Evolutionary conservation across 768 basidiomycete species (phyloP).

Genomic region (Lentinula lateritia): DNA sequence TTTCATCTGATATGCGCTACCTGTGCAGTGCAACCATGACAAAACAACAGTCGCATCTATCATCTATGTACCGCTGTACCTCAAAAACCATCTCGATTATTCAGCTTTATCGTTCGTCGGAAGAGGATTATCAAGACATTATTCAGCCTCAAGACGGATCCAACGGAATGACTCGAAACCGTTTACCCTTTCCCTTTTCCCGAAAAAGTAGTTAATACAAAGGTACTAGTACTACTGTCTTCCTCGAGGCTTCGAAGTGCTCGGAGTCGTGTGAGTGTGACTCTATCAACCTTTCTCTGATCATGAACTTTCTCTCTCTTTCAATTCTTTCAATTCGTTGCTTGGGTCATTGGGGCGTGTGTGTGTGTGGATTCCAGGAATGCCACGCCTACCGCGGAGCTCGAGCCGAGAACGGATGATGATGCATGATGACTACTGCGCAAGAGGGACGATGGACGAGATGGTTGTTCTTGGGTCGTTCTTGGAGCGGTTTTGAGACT

Average conservation of each 20-base stretch:
- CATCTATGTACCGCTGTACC: slow-evolving; percentile 42
- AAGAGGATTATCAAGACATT: no score
- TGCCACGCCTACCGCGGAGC: slow-evolving; percentile 91
- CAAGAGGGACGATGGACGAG: slow-evolving; percentile 83
- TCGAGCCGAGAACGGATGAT: slow-evolving; percentile 90
- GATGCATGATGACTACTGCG: slow-evolving; percentile 76
- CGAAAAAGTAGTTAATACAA: slow-evolving; percentile 61
- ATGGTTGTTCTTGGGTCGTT: slow-evolving; percentile 8
- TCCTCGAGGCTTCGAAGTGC: no score
- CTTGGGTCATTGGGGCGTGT: not conserved
- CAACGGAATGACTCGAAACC: no score
- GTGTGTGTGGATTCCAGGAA: slow-evolving; percentile 65
- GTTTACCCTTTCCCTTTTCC: slow-evolving; percentile 56
- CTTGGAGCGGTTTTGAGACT: no score
- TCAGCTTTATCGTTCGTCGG: no score
- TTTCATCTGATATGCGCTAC: not conserved
- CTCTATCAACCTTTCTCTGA: no score
- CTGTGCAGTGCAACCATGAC: slow-evolving; percentile 33
- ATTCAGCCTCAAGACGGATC: no score
- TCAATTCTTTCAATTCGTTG: not conserved
- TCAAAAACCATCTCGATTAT: slow-evolving; percentile 80
- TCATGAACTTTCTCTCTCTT: no score
- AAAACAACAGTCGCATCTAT: no score
- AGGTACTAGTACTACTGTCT: no score
- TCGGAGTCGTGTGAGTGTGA: slow-evolving; percentile 9